Evolutionary conservation across 1,284 basidiomycete species (phyloP).

Genomic region (Porogramme epimiltina): DNA sequence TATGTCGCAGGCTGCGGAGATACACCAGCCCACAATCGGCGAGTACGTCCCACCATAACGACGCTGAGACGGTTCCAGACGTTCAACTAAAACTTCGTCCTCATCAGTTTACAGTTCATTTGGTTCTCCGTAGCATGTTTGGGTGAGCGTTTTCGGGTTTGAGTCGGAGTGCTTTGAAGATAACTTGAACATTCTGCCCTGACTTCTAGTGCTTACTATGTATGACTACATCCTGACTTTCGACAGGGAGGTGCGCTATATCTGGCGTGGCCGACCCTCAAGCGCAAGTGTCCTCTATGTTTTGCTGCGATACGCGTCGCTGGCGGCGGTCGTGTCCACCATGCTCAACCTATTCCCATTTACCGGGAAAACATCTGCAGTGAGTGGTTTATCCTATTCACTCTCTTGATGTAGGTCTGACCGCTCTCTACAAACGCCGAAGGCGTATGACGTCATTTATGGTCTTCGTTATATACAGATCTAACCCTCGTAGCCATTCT

Average conservation of each 20-base stretch:
- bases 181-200: neutral
- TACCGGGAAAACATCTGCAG: neutral
- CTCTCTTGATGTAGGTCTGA: neutral
- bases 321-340: neutral
- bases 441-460: neutral
- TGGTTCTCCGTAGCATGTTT: too few relatives aligned
- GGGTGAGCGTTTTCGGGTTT: too few relatives aligned
- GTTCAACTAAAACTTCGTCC: too few relatives aligned
- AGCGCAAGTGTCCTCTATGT: neutral
- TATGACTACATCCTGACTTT: constrained; percentile 9
- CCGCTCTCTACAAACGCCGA: neutral
- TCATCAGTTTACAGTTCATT: too few relatives aligned
- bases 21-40: too few relatives aligned
- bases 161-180: too few relatives aligned
- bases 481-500: too few relatives aligned
- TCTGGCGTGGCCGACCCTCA: constrained; percentile 4
- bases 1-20: too few relatives aligned
- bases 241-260: neutral
- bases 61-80: too few relatives aligned
- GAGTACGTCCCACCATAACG: too few relatives aligned
- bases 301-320: neutral
- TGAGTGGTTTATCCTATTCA: neutral
- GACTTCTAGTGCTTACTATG: neutral
- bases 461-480: neutral
- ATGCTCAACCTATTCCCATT: neutral